Conservation (phyloP, 257 asterid genomes). For the Capsicum chinense region DNA sequence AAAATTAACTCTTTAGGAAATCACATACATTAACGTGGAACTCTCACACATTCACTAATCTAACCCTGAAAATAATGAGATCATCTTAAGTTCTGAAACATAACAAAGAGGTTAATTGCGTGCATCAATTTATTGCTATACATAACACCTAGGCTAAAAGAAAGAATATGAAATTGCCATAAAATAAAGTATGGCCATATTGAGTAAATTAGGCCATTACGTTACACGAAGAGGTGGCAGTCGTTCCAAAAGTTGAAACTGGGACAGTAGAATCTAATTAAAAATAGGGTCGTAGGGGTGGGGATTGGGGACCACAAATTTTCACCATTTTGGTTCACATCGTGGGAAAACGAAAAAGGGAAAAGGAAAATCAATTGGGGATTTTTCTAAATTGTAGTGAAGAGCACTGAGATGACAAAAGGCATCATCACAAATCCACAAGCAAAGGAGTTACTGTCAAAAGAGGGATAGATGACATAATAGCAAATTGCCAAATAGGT, state of each 20-base stretch:
- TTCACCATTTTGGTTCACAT: background rate
- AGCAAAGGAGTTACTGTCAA: background rate
- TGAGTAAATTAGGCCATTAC: background rate
- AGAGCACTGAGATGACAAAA: background rate
- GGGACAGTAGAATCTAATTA: background rate
- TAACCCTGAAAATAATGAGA: background rate
- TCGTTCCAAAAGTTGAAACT: background rate
- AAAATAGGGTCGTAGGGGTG: background rate
- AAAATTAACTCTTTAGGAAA: too few species aligned
- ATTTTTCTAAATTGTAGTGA: background rate
- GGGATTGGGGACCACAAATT: background rate
- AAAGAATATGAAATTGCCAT: background rate
- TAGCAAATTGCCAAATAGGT: conserved; percentile 14
- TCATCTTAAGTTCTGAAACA: background rate
- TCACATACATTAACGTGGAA: too few species aligned
- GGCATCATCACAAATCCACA: conserved; percentile 22
- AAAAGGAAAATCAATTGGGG: background rate
- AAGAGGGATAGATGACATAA: background rate
- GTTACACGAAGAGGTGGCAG: background rate
- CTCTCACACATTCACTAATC: background rate
- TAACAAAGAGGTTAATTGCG: background rate
- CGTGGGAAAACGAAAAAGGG: conserved; percentile 7
- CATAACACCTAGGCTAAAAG: background rate
- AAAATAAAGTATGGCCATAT: background rate
- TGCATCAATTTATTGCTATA: background rate